Conservation (phyloP, 2,329 filamentous ascomycete species). For the Dactylellina haptotyla region DNA sequence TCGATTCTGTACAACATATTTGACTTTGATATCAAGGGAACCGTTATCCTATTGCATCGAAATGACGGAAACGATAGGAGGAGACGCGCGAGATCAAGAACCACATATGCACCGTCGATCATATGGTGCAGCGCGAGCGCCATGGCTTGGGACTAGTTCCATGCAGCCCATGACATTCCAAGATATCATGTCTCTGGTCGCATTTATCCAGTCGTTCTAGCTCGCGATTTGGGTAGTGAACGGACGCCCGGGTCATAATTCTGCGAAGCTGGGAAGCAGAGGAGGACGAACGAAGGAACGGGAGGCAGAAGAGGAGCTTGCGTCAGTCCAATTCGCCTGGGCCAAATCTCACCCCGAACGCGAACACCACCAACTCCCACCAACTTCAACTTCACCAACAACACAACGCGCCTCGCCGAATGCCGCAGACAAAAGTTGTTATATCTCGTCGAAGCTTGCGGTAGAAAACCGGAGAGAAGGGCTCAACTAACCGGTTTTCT, state of each 20-base stretch:
- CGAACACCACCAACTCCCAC: constrained; percentile 1
- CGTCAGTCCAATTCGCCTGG: constrained; percentile 31
- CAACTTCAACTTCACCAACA: constrained; percentile 29
- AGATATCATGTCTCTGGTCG: constrained; percentile 7
- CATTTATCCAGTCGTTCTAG: constrained; percentile 36
- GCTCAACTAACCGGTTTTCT: constrained; percentile 22
- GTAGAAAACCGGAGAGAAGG: constrained; percentile 52
- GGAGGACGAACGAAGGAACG: too few species aligned
- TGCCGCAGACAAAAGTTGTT: background rate
- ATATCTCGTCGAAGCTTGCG: constrained; percentile 1
- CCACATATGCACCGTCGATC: constrained; percentile 53
- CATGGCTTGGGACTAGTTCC: constrained; percentile 34
- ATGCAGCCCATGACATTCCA: constrained; percentile 10
- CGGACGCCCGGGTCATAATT: background rate
- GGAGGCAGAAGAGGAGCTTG: constrained; percentile 14
- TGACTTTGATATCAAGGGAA: constrained; percentile 29
- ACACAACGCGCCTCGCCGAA: constrained; percentile 9
- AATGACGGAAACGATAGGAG: constrained; percentile 47
- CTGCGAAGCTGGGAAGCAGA: constrained; percentile 15
- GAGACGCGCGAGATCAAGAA: constrained; percentile 24
- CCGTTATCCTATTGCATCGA: constrained; percentile 54
- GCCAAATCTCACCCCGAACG: too few species aligned
- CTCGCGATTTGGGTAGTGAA: background rate
- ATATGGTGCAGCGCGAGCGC: constrained; percentile 35
- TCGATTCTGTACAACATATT: constrained; percentile 14